Percentiles rank a stretch among this genome's conserved stretches.
Conservation (phyloP, 495 filamentous ascomycete genomes). For the Daldinia childiae region DNA sequence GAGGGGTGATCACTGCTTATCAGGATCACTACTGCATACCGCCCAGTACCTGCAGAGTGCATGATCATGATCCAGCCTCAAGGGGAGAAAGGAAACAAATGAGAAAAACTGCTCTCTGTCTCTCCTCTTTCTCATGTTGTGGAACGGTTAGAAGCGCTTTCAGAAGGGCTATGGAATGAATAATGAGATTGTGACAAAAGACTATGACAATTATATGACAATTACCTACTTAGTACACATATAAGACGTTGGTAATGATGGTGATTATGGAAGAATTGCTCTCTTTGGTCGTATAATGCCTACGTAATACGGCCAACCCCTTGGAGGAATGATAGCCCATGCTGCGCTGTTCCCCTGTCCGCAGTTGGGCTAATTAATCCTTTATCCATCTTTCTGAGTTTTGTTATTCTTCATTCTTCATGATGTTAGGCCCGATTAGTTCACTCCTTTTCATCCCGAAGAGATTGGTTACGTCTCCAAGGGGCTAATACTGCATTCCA, state of each 20-base stretch:
- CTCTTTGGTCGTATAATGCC: not conserved
- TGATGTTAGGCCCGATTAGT: slow-evolving; percentile 37
- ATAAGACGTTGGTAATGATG: not conserved
- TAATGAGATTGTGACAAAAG: slow-evolving; percentile 2
- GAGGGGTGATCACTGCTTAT: slow-evolving; percentile 22
- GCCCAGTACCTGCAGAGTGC: slow-evolving; percentile 31
- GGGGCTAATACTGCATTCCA: slow-evolving; percentile 3
- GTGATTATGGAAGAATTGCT: slow-evolving; percentile 11
- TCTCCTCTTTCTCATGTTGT: not conserved
- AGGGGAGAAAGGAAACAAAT: not conserved
- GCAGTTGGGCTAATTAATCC: slow-evolving; percentile 35
- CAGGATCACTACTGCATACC: slow-evolving; percentile 31
- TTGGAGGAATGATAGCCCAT: slow-evolving; percentile 24
- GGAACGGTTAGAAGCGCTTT: slow-evolving; percentile 16
- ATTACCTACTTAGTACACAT: not conserved
- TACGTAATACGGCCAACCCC: slow-evolving; percentile 41
- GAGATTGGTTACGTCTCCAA: slow-evolving; percentile 15
- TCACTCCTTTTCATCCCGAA: slow-evolving; percentile 15
- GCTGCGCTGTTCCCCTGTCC: slow-evolving; percentile 3
- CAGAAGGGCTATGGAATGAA: slow-evolving; percentile 15
- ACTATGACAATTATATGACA: no score
- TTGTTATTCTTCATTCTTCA: slow-evolving; percentile 20
- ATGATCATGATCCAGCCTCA: slow-evolving; percentile 17
- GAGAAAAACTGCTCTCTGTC: not conserved
- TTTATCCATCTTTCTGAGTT: slow-evolving; percentile 12